Evolutionary conservation across 2,329 filamentous ascomycete genomes (phyloP).

Genomic region (Diaporthe nobilis): DNA sequence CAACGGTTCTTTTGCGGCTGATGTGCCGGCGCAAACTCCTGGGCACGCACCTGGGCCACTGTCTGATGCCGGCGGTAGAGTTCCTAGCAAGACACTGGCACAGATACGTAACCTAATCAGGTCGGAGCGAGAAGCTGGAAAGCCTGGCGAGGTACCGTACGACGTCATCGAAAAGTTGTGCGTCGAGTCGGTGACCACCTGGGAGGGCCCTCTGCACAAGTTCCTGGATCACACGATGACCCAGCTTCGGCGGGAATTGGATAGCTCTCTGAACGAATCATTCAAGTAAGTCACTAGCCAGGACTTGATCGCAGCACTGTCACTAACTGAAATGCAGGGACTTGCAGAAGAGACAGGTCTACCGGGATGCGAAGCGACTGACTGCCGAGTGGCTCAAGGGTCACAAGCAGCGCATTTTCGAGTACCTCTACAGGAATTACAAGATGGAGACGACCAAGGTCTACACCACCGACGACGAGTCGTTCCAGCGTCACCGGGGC

Average conservation of each 20-base stretch:
- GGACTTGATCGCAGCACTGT: not conserved
- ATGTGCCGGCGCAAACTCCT: slow-evolving; percentile 5
- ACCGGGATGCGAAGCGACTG: slow-evolving; percentile 60
- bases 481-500: slow-evolving; percentile 60
- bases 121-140: slow-evolving; percentile 67
- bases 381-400: slow-evolving; percentile 61
- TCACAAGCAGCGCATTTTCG: slow-evolving; percentile 53
- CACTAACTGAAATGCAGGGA: slow-evolving; percentile 38
- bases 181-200: slow-evolving; percentile 69
- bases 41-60: slow-evolving; percentile 35
- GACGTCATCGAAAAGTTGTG: slow-evolving; percentile 73
- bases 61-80: slow-evolving; percentile 28
- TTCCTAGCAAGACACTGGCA: slow-evolving; percentile 57
- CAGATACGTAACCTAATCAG: slow-evolving; percentile 69
- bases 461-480: slow-evolving; percentile 69
- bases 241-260: slow-evolving; percentile 63
- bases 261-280: slow-evolving; percentile 61
- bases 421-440: slow-evolving; percentile 61
- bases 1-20: slow-evolving; percentile 27
- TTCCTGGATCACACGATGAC: slow-evolving; percentile 64
- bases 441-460: slow-evolving; percentile 67
- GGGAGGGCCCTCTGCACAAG: slow-evolving; percentile 66
- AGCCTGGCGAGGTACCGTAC: slow-evolving; percentile 71
- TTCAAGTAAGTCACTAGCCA: slow-evolving; percentile 51
- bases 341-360: slow-evolving; percentile 64